Evolutionary conservation across 352 stramenopile genomes (phyloP), one percentile per base, ranked within the genome.

Genomic region (Pythium plurisporium): DNA sequence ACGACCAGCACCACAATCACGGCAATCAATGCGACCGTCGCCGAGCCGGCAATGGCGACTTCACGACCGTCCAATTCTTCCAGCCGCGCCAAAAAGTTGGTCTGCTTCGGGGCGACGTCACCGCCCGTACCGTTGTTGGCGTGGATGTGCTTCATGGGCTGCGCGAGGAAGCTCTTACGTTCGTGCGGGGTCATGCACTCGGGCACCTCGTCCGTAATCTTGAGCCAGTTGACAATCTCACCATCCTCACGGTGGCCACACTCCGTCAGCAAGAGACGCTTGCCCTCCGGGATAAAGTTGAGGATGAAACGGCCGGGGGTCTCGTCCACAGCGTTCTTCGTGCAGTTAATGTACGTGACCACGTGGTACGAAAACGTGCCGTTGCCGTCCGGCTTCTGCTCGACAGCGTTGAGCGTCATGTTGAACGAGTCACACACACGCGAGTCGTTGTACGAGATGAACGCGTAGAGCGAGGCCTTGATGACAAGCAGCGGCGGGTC

Each of bases 61-160:
- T 89, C 79, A 46, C 89, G 72, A 3, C 38, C 57, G n/a, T 92
- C 71, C 5, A 89, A 34, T 7, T 87, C 67, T 48, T 89, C 77
- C 5, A 92, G 59, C 7, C 66, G 65, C 15, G 78, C 67, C 15
- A 90, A 71, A 45, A 92, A 92, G 50, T 92, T 70, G 4, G 82
- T 90, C 65, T 76, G 56, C 23, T 70, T 60, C 15, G 77, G 74
- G 26, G 80, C 69, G 1, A 60, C 58, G 20, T 83, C 76, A 0
- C 40, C 36, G 25, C 67, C 82, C 19, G 76, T 85, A 45, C 75
- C 82, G 60, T 89, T 91, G 58, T 38, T 79, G 26, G 79, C 76
- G 73, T 92, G 79, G 17, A 92, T 86, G 70, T 94, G 82, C 72
- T 94, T 91, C 74, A 94, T 87, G 20, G 82, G 84, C 70, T 94